Conservation (phyloP, 257 asterid genomes). For the Nicotiana sylvestris region DNA sequence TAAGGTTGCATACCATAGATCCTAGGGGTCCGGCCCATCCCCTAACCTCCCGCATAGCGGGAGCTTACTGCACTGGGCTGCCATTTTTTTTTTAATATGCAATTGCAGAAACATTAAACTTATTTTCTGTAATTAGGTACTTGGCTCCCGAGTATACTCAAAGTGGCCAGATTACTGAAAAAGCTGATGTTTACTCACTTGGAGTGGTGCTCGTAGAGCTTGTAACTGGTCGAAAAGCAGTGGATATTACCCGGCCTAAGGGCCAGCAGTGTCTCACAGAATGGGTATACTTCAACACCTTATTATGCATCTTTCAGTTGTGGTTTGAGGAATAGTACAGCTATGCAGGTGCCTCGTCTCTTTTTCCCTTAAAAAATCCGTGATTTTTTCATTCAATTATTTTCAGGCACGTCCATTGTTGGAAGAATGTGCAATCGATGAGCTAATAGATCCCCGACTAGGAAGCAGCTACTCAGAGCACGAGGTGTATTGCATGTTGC, state of each 20-base stretch:
- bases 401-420: slow-evolving; percentile 63
- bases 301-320: not conserved
- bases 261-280: slow-evolving; percentile 73
- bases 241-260: slow-evolving; percentile 63
- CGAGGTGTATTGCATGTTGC: slow-evolving; percentile 61
- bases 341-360: not conserved
- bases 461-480: slow-evolving; percentile 30
- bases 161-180: slow-evolving; percentile 78
- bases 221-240: slow-evolving; percentile 67
- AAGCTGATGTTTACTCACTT: slow-evolving; percentile 69
- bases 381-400: not conserved
- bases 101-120: not conserved
- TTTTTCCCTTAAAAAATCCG: not conserved
- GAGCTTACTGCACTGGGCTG: too few species aligned
- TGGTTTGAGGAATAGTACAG: not conserved
- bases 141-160: slow-evolving; percentile 79
- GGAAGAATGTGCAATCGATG: slow-evolving; percentile 49
- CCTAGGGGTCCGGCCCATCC: too few species aligned
- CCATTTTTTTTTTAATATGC: not conserved
- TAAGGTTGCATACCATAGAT: too few species aligned
- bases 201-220: slow-evolving; percentile 73
- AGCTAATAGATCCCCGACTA: slow-evolving; percentile 52
- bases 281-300: slow-evolving; percentile 41
- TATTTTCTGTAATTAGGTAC: slow-evolving; percentile 35
- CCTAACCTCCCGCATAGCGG: too few species aligned